These are phyloP conservation scores for Abelmoschus esculentus DNA, from an alignment of 345 rosid genomes.

Conservation along the genomic window DNA sequence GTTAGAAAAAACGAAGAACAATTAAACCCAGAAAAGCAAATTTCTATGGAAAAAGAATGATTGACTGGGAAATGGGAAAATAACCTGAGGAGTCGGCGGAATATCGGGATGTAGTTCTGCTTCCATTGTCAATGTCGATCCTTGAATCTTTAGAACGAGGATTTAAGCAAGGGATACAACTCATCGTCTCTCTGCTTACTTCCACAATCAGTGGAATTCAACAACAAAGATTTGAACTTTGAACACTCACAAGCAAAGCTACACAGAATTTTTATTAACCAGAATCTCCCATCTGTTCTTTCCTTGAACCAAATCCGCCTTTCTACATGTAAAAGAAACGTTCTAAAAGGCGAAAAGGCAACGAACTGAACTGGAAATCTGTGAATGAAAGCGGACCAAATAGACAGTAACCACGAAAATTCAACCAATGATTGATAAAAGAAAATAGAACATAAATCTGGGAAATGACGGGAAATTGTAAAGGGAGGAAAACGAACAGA, in stretches of 20 bases:
- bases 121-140: constrained; percentile 55
- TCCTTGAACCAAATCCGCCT: background rate
- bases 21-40: background rate
- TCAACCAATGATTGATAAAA: too few relatives aligned
- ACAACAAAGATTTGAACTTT: background rate
- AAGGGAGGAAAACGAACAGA: background rate
- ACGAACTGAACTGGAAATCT: too few relatives aligned
- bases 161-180: constrained; percentile 72
- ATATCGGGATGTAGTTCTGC: constrained; percentile 32
- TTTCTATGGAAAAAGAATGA: background rate
- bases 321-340: background rate
- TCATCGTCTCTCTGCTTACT: constrained; percentile 27
- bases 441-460: background rate
- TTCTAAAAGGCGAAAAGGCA: too few relatives aligned
- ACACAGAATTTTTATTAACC: background rate
- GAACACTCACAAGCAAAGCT: background rate
- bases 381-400: too few relatives aligned
- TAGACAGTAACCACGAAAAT: too few relatives aligned
- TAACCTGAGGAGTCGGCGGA: background rate
- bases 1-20: background rate
- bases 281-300: background rate
- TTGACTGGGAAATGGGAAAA: background rate
- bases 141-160: constrained; percentile 45
- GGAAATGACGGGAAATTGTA: background rate
- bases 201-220: background rate